Evolutionary conservation across 495 filamentous ascomycete genomes (phyloP).

Genomic region (Xylaria palmicola): DNA sequence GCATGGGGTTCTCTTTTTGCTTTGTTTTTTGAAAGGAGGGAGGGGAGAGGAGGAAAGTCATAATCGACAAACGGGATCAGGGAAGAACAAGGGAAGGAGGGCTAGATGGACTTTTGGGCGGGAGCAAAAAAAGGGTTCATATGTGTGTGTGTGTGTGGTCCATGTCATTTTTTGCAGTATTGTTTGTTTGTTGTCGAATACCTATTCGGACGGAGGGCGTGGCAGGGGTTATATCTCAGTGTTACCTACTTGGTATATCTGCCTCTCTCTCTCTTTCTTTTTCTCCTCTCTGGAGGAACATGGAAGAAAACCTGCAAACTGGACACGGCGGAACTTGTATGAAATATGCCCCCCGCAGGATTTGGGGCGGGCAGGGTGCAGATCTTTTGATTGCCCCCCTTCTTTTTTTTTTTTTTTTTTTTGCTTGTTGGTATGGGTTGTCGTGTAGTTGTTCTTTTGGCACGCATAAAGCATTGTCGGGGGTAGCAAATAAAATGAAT

Average conservation of each 20-base stretch:
- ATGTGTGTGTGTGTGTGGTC: no score
- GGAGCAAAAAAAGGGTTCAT: no score
- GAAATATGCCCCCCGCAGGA: conserved; percentile 17
- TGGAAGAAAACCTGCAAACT: neutral
- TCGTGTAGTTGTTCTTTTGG: conserved; percentile 28
- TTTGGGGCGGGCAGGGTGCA: conserved; percentile 10
- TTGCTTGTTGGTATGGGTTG: conserved; percentile 24
- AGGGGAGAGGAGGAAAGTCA: no score
- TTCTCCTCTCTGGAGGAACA: conserved; percentile 1
- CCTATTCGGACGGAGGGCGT: neutral
- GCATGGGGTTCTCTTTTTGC: conserved; percentile 8
- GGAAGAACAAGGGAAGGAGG: no score
- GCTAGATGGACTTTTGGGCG: no score
- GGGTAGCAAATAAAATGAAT: conserved; percentile 36
- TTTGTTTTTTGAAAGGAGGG: no score
- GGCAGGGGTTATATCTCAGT: neutral
- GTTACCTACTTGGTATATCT: neutral
- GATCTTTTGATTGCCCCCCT: no score
- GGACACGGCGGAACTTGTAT: conserved; percentile 25
- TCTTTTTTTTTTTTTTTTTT: conserved; percentile 19
- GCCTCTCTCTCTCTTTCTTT: neutral
- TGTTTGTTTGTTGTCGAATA: neutral
- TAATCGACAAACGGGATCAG: no score
- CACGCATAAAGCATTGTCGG: conserved; percentile 25
- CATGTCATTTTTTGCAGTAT: conserved; percentile 17